Evolutionary conservation across 2,329 filamentous ascomycete species (phyloP).

Genomic region (Venturia oleaginea): DNA sequence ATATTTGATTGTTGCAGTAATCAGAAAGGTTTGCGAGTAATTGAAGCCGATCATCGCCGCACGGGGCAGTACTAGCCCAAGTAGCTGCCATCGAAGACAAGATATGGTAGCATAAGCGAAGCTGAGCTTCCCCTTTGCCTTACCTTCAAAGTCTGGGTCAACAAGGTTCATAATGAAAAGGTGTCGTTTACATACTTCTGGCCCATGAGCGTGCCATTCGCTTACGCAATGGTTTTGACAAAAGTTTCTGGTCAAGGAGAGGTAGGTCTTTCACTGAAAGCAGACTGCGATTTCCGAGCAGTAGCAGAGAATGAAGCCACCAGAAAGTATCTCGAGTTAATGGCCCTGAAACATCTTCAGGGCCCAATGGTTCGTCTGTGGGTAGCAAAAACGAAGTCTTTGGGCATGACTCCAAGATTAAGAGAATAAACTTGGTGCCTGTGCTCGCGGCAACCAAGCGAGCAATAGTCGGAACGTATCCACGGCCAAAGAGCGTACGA

Average conservation of each 20-base stretch:
- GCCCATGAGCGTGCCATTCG: background rate
- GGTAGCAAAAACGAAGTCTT: slow-evolving; percentile 17
- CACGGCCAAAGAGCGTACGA: slow-evolving; percentile 19
- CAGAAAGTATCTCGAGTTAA: slow-evolving; percentile 25
- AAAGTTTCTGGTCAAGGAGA: slow-evolving; percentile 14
- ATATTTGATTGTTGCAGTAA: slow-evolving; percentile 7
- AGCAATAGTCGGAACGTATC: slow-evolving; percentile 15
- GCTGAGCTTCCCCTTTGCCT: background rate
- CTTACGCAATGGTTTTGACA: background rate
- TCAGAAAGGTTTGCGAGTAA: slow-evolving; percentile 11
- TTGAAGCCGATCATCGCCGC: background rate
- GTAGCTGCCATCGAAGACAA: slow-evolving; percentile 5
- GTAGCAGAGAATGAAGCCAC: slow-evolving; percentile 29
- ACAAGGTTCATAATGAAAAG: background rate
- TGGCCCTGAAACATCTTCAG: slow-evolving; percentile 18
- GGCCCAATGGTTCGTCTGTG: slow-evolving; percentile 16
- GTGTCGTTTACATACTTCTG: background rate
- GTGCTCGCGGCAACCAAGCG: slow-evolving; percentile 16
- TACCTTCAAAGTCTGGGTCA: background rate
- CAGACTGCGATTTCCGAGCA: slow-evolving; percentile 21
- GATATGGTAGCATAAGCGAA: slow-evolving; percentile 1
- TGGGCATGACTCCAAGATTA: slow-evolving; percentile 18
- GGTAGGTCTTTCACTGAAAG: slow-evolving; percentile 20
- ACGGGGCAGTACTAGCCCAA: background rate
- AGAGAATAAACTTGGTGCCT: slow-evolving; percentile 16